Evolutionary conservation across 495 filamentous ascomycete genomes (phyloP).

Genomic region (Trichoderma parareesei): DNA sequence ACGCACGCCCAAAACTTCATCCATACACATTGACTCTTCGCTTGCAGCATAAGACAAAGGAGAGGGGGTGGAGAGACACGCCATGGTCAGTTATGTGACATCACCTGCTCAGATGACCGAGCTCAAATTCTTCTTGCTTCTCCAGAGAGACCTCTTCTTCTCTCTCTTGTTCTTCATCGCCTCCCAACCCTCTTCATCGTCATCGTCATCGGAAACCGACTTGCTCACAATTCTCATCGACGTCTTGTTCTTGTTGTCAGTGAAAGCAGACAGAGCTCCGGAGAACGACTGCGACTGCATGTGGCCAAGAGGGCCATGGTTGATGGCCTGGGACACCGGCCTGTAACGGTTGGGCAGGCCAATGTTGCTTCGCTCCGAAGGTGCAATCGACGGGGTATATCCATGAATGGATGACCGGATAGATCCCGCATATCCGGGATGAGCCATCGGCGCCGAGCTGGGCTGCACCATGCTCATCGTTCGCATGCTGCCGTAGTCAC

Average conservation of each 20-base stretch:
- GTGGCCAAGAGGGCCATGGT: slow-evolving; percentile 16
- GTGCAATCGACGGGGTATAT: slow-evolving; percentile 66
- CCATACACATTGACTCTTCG: background rate
- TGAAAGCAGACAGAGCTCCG: slow-evolving; percentile 34
- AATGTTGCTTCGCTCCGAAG: slow-evolving; percentile 88
- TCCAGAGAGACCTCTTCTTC: slow-evolving; percentile 69
- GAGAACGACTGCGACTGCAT: slow-evolving; percentile 46
- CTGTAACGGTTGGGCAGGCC: slow-evolving; percentile 88
- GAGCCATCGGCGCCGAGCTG: slow-evolving; percentile 34
- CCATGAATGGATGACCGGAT: slow-evolving; percentile 36
- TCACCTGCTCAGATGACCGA: slow-evolving; percentile 31
- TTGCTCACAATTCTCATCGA: slow-evolving; percentile 22
- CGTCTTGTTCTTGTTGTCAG: slow-evolving; percentile 16
- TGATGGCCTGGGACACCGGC: slow-evolving; percentile 57
- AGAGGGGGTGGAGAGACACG: background rate
- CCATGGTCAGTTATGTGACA: slow-evolving; percentile 23
- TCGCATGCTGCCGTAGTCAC: slow-evolving; percentile 35
- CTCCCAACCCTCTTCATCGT: slow-evolving; percentile 75
- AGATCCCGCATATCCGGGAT: slow-evolving; percentile 18
- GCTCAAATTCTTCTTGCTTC: slow-evolving; percentile 50
- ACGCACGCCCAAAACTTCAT: background rate
- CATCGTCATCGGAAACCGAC: slow-evolving; percentile 55
- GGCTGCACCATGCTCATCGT: slow-evolving; percentile 80
- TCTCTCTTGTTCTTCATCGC: slow-evolving; percentile 81
- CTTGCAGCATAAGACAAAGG: background rate